Percentiles rank a stretch among this genome's conserved stretches.
phyloP scores from a whole-genome alignment of 2,329 filamentous ascomycete genomes.

The Magnaporthiopsis incrustans region DNA sequence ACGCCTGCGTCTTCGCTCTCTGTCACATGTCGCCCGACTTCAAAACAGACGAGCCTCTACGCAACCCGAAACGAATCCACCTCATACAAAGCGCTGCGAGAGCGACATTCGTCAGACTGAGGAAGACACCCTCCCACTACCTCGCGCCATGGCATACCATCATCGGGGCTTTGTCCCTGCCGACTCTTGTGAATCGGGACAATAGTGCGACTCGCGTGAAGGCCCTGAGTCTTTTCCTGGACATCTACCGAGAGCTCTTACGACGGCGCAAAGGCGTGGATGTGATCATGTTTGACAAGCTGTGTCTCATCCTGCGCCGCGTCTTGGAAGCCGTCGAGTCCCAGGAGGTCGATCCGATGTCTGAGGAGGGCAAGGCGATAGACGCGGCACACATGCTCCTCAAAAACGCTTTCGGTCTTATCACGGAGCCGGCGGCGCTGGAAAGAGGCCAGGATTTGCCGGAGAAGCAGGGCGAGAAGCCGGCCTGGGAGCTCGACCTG shows the following conservation, averaged over 20 bases:
- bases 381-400: slow-evolving; percentile 11
- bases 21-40: slow-evolving; percentile 30
- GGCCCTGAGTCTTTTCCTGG: slow-evolving; percentile 24
- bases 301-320: slow-evolving; percentile 27
- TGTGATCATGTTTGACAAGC: slow-evolving; percentile 24
- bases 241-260: slow-evolving; percentile 16
- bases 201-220: slow-evolving; percentile 17
- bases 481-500: slow-evolving; percentile 14
- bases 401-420: slow-evolving; percentile 12
- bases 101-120: background rate
- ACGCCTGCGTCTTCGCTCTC: slow-evolving; percentile 44
- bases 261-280: slow-evolving; percentile 22
- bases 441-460: too few relatives aligned
- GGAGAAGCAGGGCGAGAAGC: background rate
- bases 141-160: background rate
- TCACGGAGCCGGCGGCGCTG: slow-evolving; percentile 17
- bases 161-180: slow-evolving; percentile 25
- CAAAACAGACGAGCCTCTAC: background rate
- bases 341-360: background rate
- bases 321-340: slow-evolving; percentile 12
- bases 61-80: background rate
- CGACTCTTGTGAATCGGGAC: slow-evolving; percentile 14
- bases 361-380: slow-evolving; percentile 8
- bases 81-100: background rate
- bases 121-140: background rate